These are phyloP conservation scores for Spergularia marina DNA, from an alignment of 148 eudicot genomes.

Conservation along the genomic window DNA sequence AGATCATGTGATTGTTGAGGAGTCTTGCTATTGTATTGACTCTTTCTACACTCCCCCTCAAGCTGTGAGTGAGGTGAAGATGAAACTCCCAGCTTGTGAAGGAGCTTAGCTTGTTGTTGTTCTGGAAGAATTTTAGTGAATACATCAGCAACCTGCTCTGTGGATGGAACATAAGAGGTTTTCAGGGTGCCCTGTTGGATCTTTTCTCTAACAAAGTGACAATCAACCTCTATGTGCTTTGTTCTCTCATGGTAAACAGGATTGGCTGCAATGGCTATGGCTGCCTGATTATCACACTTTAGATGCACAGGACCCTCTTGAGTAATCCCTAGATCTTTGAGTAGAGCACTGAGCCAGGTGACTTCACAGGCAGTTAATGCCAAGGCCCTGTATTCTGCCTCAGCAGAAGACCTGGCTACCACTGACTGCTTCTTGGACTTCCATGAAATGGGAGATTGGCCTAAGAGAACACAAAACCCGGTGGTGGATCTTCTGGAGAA, in stretches of 20 bases:
- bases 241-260: background rate
- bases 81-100: no score
- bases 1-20: no score
- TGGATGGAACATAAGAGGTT: background rate
- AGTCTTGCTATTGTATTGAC: no score
- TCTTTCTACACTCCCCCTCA: no score
- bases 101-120: no score
- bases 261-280: background rate
- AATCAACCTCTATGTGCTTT: background rate
- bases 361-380: background rate
- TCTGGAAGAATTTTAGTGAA: background rate
- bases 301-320: background rate
- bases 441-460: no score
- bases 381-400: background rate
- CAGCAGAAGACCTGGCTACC: background rate
- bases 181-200: background rate
- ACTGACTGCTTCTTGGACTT: no score
- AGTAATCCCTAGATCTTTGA: background rate
- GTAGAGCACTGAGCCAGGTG: background rate
- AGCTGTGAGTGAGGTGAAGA: no score
- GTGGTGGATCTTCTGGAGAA: no score
- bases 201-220: background rate
- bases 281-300: background rate
- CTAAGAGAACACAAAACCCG: no score
- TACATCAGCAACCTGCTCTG: background rate